Conservation (phyloP, 2,329 filamentous ascomycete genomes). For the Raffaelea arxii region DNA sequence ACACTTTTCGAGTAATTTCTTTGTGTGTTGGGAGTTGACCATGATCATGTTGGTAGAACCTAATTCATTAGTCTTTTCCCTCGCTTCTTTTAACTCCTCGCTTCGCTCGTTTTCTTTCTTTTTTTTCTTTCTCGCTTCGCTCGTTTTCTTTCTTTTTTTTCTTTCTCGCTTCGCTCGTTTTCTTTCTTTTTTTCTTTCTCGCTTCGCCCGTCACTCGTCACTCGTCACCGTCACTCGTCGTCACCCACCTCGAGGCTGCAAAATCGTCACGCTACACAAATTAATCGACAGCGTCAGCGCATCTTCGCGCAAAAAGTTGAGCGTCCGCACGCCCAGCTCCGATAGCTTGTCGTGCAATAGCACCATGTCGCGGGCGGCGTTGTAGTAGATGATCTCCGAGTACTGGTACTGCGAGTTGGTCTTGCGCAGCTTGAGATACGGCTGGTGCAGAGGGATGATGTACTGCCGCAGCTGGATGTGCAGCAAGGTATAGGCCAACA, state of each 20-base stretch:
- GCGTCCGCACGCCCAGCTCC: conserved; percentile 46
- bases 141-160: too few relatives aligned
- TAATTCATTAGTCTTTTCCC: conserved; percentile 15
- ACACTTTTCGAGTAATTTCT: conserved; percentile 52
- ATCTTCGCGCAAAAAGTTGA: conserved; percentile 53
- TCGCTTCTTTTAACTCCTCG: too few relatives aligned
- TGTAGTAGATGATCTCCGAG: conserved; percentile 55
- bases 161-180: too few relatives aligned
- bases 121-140: too few relatives aligned
- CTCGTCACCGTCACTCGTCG: too few relatives aligned
- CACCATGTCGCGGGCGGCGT: conserved; percentile 50
- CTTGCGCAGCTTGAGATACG: conserved; percentile 49
- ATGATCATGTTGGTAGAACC: conserved; percentile 52
- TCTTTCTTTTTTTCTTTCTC: too few relatives aligned
- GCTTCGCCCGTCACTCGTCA: too few relatives aligned
- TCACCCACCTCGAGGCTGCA: conserved; percentile 38
- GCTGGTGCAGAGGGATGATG: conserved; percentile 51
- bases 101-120: too few relatives aligned
- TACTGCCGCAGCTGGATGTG: conserved; percentile 53
- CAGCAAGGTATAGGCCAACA: conserved; percentile 49
- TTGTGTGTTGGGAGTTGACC: conserved; percentile 50
- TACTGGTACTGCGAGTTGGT: conserved; percentile 52
- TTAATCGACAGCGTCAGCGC: conserved; percentile 51
- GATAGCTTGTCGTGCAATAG: conserved; percentile 52
- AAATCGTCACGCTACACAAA: conserved; percentile 50